Base-by-base conservation (phyloP, 495 filamentous ascomycete species). In the Penicillium herquei region DNA sequence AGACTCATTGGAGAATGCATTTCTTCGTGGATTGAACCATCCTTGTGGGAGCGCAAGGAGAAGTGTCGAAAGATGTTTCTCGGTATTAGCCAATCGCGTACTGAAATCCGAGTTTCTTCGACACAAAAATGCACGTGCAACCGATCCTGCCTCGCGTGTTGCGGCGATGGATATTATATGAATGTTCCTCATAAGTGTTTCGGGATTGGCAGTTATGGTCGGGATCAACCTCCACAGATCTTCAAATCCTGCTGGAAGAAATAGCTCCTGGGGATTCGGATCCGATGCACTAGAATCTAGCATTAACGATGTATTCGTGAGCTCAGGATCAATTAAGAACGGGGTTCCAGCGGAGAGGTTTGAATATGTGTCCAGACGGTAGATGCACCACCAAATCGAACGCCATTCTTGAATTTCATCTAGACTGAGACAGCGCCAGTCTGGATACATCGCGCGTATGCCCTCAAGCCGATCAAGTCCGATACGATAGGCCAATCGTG, bases 371-470 rank as follows among this genome's bases (percentile, higher is more conserved):
- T 75, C 72, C 14, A 75, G 58, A n/a, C 69, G 67, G 51, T 72
- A 75, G 44, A 75, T 61, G 52, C 66, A 70, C 72, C 72, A 75
- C 68, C 70, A 75, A 13, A 70, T 32, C 43, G 59, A 61, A 51
- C 72, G 61, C 72, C 70, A 75, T 51, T 70, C 61, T 57, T 75
- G 62, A 8, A 67, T 55, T 12, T 73, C 72, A 16, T 70, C 65
- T 10, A 68, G 52, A 18, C 53, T 67, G n/a, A 61, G 13, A 1
- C 11, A 18, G 26, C 33, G 26, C 60, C 56, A 63, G 49, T 63
- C 42, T 3, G 48, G 42, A 17, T 51, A 44, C 3, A 52, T 33
- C 1, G 13, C 7, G 13, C 61, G 54, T 18, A 60, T 33, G 41
- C 50, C 11, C 7, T 64, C 61, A 16, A 64, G 46, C 32, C 51